Conservation (phyloP, 2,329 filamentous ascomycete genomes). For the Aspergillus clavatus region DNA sequence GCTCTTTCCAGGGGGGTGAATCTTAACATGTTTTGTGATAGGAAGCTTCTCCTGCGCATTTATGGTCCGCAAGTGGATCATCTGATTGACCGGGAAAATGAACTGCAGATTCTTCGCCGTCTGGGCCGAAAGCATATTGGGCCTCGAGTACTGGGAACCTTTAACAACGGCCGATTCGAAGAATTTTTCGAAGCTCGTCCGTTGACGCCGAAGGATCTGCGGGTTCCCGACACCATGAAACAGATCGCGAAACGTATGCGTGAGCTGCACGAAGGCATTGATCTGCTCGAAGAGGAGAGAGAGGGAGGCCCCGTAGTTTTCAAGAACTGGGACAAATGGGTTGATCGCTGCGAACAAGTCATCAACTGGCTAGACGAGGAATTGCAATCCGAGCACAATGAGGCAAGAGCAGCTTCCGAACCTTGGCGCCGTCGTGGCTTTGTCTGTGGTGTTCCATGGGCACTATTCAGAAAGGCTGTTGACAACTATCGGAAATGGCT, state of each 20-base stretch:
- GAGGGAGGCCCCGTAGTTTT: conserved; percentile 77
- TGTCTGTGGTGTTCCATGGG: conserved; percentile 81
- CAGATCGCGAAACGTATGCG: conserved; percentile 98
- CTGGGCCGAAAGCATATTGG: conserved; percentile 90
- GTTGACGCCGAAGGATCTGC: conserved; percentile 70
- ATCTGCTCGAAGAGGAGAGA: conserved; percentile 72
- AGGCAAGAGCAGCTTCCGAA: conserved; percentile 40
- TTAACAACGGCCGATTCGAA: conserved; percentile 91
- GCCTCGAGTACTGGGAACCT: conserved; percentile 83
- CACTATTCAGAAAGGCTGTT: conserved; percentile 67
- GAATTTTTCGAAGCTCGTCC: conserved; percentile 85
- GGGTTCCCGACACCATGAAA: conserved; percentile 74
- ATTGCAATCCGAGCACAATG: conserved; percentile 47
- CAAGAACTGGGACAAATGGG: conserved; percentile 93
- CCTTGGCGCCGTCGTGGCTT: conserved; percentile 67
- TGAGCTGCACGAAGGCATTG: conserved; percentile 89
- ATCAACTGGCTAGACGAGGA: conserved; percentile 54
- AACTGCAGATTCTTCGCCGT: conserved; percentile 78
- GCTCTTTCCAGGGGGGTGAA: background rate
- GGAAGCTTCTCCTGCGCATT: conserved; percentile 80
- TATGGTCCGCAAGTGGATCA: conserved; percentile 95
- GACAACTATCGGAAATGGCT: conserved; percentile 73
- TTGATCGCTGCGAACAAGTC: conserved; percentile 56
- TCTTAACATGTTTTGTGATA: conserved; percentile 19
- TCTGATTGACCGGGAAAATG: conserved; percentile 87